A percentile compares a stretch with the other conserved stretches of the same genome.
These are phyloP conservation scores for Scedosporium dehoogii DNA, from an alignment of 2,329 filamentous ascomycete genomes.

Conservation along the genomic window DNA sequence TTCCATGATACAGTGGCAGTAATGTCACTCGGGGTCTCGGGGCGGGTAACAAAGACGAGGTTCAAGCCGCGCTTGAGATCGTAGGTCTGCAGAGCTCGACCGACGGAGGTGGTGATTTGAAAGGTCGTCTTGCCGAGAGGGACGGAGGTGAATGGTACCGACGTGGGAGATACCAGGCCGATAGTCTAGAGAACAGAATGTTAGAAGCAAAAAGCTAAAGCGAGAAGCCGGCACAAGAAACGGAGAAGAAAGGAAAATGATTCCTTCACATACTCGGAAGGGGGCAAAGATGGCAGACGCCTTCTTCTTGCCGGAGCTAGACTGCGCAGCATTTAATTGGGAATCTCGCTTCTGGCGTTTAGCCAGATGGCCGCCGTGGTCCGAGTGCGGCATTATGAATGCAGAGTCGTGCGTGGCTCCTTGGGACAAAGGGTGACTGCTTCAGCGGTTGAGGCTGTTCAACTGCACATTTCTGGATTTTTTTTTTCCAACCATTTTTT, in stretches of 20 bases:
- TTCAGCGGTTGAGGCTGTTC: neutral
- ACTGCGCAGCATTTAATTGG: slow-evolving; percentile 17
- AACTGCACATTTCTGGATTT: neutral
- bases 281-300: slow-evolving; percentile 84
- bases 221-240: neutral
- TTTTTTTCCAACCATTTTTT: neutral
- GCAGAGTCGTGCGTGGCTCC: slow-evolving; percentile 12
- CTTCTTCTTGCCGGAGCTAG: slow-evolving; percentile 29
- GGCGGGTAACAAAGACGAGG: slow-evolving; percentile 84
- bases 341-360: slow-evolving; percentile 67
- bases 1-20: slow-evolving; percentile 85
- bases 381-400: slow-evolving; percentile 44
- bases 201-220: slow-evolving; percentile 7
- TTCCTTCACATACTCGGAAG: slow-evolving; percentile 58
- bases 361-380: slow-evolving; percentile 49
- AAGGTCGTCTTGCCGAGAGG: slow-evolving; percentile 90
- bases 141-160: slow-evolving; percentile 80
- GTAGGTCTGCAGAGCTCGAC: slow-evolving; percentile 86
- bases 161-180: slow-evolving; percentile 83
- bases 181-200: slow-evolving; percentile 55
- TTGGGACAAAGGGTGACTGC: neutral
- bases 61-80: slow-evolving; percentile 84
- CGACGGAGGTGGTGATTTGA: slow-evolving; percentile 93
- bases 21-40: slow-evolving; percentile 76
- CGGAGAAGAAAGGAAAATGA: neutral